Evolutionary conservation across 257 asterid species (phyloP).

Genomic region (Solanum bukasovii): DNA sequence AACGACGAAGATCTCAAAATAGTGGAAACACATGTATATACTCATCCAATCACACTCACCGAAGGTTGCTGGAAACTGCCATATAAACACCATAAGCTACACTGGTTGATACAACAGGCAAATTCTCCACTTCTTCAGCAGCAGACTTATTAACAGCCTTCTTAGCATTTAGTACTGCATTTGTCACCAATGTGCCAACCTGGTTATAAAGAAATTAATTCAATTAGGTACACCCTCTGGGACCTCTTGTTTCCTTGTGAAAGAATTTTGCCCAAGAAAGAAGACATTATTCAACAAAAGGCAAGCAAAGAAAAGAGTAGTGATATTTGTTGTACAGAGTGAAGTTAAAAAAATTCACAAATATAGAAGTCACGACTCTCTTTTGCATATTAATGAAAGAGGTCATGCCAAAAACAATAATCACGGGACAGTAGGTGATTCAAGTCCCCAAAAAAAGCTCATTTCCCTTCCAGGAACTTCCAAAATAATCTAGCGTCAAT

Average conservation of each 20-base stretch:
- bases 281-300: background rate
- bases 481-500: background rate
- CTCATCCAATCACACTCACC: slow-evolving; percentile 35
- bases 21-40: background rate
- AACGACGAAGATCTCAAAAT: background rate
- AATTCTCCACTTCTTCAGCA: slow-evolving; percentile 54
- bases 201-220: slow-evolving; percentile 10
- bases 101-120: slow-evolving; percentile 73
- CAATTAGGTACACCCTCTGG: background rate
- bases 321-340: background rate
- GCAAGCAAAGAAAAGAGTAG: background rate
- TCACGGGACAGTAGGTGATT: background rate
- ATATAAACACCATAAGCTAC: slow-evolving; percentile 84
- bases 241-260: background rate
- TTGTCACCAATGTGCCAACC: slow-evolving; percentile 82
- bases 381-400: background rate
- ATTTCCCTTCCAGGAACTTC: background rate
- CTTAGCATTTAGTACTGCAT: slow-evolving; percentile 63
- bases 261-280: background rate
- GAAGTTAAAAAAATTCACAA: background rate
- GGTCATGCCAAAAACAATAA: background rate
- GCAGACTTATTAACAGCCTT: slow-evolving; percentile 54
- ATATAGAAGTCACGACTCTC: background rate
- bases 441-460: background rate
- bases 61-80: slow-evolving; percentile 86